These are phyloP conservation scores for Balamuthia mandrillaris DNA, from an alignment of 208 protist species.

Conservation along the genomic window DNA sequence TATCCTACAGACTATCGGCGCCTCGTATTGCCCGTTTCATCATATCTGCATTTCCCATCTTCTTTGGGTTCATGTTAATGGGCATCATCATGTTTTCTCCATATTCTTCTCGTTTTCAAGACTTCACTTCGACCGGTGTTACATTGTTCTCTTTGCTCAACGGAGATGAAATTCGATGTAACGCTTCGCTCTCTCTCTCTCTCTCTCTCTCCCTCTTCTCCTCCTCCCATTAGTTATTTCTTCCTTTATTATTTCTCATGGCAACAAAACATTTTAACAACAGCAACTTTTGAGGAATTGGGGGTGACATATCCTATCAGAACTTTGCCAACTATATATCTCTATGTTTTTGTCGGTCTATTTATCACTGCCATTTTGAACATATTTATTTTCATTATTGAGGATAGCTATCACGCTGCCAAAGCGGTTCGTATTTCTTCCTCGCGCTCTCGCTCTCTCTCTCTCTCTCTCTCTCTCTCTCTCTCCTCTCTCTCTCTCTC, in stretches of 20 bases:
- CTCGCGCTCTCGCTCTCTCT: too few species aligned
- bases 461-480: too few species aligned
- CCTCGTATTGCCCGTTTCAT: slow-evolving; percentile 8
- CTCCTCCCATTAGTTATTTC: background rate
- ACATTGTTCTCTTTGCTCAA: slow-evolving; percentile 48
- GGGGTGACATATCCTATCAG: slow-evolving; percentile 38
- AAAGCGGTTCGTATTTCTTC: slow-evolving; percentile 32
- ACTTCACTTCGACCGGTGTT: slow-evolving; percentile 28
- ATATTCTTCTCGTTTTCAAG: slow-evolving; percentile 32
- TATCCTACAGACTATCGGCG: background rate
- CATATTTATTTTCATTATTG: slow-evolving; percentile 56
- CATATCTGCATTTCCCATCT: slow-evolving; percentile 31
- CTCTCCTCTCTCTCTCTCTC: too few species aligned
- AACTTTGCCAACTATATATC: slow-evolving; percentile 29
- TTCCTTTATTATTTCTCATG: background rate
- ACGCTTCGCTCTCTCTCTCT: too few species aligned
- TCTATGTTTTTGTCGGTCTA: slow-evolving; percentile 40
- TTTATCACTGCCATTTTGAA: slow-evolving; percentile 48
- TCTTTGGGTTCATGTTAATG: slow-evolving; percentile 45
- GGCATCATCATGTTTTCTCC: slow-evolving; percentile 38
- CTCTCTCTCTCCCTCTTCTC: background rate
- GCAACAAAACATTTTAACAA: slow-evolving; percentile 34
- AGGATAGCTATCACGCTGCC: slow-evolving; percentile 32
- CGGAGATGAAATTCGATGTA: slow-evolving; percentile 45
- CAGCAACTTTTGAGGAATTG: too few species aligned